Conservation (phyloP, 1,139 yeast species). For the Yamadazyma atlantica region DNA sequence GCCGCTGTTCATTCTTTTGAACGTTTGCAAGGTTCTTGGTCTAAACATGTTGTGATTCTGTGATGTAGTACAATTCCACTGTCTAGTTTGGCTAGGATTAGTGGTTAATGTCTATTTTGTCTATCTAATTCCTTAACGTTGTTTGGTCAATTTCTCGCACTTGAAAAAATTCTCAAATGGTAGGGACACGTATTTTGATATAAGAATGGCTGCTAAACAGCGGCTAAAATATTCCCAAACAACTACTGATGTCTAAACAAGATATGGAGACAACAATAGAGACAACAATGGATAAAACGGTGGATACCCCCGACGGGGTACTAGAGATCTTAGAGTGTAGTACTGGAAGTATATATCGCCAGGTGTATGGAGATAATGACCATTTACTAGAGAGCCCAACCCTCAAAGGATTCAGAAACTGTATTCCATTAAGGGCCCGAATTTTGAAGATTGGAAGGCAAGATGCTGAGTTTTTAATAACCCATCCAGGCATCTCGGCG, state of each 20-base stretch:
- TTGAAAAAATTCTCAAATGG: not conserved
- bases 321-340: not conserved
- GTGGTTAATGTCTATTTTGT: not conserved
- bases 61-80: not conserved
- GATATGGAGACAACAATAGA: no score
- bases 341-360: not conserved
- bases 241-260: no score
- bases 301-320: not conserved
- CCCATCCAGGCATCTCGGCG: slow-evolving; percentile 29
- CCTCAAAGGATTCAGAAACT: not conserved
- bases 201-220: slow-evolving; percentile 6
- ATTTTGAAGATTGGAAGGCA: slow-evolving; percentile 17
- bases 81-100: no score
- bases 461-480: slow-evolving; percentile 2
- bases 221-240: no score
- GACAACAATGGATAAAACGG: no score
- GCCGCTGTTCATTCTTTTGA: slow-evolving; percentile 33
- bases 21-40: slow-evolving; percentile 8
- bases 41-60: slow-evolving; percentile 7
- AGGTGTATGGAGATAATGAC: not conserved
- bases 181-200: slow-evolving; percentile 1
- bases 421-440: not conserved
- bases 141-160: slow-evolving; percentile 6
- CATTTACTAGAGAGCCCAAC: not conserved
- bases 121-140: not conserved